These are phyloP conservation scores for Metschnikowia baotianmanensis DNA, from an alignment of 805 yeast genomes.

Conservation along the genomic window DNA sequence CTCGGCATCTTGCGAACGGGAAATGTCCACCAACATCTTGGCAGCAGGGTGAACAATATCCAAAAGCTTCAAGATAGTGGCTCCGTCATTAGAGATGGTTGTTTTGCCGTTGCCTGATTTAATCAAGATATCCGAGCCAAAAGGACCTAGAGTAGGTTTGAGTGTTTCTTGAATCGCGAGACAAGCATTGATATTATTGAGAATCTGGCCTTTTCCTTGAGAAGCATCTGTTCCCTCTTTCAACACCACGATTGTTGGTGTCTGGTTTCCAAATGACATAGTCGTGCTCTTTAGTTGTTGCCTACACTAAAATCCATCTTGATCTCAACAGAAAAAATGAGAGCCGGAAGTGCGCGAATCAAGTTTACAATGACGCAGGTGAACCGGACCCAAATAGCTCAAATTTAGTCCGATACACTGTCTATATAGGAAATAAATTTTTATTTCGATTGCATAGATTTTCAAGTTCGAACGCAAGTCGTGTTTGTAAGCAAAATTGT, in stretches of 20 bases:
- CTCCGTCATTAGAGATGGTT: slow-evolving; percentile 97
- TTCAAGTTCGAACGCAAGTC: too few relatives aligned
- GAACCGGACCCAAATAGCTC: too few relatives aligned
- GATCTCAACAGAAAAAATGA: slow-evolving; percentile 3
- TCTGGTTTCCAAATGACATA: slow-evolving; percentile 89
- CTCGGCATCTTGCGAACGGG: slow-evolving; percentile 96
- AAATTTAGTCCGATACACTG: too few relatives aligned
- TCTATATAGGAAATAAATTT: too few relatives aligned
- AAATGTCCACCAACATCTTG: slow-evolving; percentile 87
- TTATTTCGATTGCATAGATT: too few relatives aligned
- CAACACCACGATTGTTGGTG: slow-evolving; percentile 97
- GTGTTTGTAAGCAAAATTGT: too few relatives aligned
- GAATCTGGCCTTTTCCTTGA: slow-evolving; percentile 94
- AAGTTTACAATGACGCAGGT: too few relatives aligned
- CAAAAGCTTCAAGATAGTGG: slow-evolving; percentile 85
- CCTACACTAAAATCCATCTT: neutral
- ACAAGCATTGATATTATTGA: slow-evolving; percentile 95
- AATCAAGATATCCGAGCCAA: slow-evolving; percentile 92
- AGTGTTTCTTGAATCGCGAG: slow-evolving; percentile 94
- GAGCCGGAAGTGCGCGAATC: slow-evolving; percentile 12
- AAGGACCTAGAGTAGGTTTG: slow-evolving; percentile 93
- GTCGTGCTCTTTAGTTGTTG: neutral
- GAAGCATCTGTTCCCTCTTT: slow-evolving; percentile 98
- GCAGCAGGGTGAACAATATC: slow-evolving; percentile 99
- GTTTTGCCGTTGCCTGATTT: slow-evolving; percentile 82